phyloP scores from a whole-genome alignment of 2,329 filamentous ascomycete species.

The Fusarium ambrosium region DNA sequence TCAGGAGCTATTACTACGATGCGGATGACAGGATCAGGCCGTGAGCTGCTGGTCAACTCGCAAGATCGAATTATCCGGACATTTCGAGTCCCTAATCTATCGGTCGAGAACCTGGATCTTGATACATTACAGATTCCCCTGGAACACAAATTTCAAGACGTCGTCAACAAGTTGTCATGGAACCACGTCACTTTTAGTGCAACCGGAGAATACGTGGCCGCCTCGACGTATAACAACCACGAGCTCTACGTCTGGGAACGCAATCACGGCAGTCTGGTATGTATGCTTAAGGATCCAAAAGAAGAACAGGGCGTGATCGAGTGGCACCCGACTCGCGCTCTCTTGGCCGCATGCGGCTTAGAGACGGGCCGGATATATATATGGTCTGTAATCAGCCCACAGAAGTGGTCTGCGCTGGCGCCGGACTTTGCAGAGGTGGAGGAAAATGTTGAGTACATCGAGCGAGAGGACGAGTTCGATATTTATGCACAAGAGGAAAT shows the following conservation, averaged over 20 bases:
- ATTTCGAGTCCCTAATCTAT: conserved; percentile 86
- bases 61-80: conserved; percentile 96
- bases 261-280: conserved; percentile 91
- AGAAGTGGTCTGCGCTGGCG: conserved; percentile 96
- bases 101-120: conserved; percentile 77
- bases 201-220: conserved; percentile 94
- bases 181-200: conserved; percentile 97
- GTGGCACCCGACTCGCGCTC: conserved; percentile 91
- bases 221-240: conserved; percentile 97
- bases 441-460: conserved; percentile 97
- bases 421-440: conserved; percentile 98
- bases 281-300: conserved; percentile 96
- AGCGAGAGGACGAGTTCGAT: conserved; percentile 97
- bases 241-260: conserved; percentile 99
- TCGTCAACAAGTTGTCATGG: conserved; percentile 95
- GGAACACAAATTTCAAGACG: conserved; percentile 98
- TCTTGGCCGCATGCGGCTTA: conserved; percentile 91
- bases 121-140: conserved; percentile 90
- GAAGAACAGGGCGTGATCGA: conserved; percentile 97
- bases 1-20: conserved; percentile 90
- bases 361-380: conserved; percentile 95
- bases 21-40: conserved; percentile 83
- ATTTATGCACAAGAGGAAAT: conserved; percentile 96
- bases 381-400: conserved; percentile 95
- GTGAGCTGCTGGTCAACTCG: conserved; percentile 90